phyloP scores from a whole-genome alignment of 2,329 filamentous ascomycete genomes.

The Aspergillus intermedius region DNA sequence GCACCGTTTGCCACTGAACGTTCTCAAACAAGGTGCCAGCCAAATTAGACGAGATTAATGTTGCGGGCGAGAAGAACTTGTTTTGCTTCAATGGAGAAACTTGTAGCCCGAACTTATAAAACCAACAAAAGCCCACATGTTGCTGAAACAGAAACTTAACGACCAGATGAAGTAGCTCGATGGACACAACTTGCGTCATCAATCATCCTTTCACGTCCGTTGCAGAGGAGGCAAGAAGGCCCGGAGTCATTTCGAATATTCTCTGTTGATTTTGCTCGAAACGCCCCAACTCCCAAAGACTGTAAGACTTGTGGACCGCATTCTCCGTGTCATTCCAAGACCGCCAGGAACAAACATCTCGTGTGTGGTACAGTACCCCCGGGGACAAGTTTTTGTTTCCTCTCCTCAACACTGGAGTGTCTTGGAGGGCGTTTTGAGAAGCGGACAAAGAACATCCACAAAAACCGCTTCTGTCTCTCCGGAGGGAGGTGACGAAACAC shows the following conservation, averaged over 20 bases:
- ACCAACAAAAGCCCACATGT: not conserved
- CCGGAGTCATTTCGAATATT: constrained; percentile 3
- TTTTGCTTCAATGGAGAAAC: constrained; percentile 2
- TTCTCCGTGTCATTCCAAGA: constrained; percentile 3
- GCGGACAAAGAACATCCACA: constrained; percentile 93
- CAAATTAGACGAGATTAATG: constrained; percentile 8
- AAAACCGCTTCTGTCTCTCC: constrained; percentile 67
- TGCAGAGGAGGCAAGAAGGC: constrained; percentile 6
- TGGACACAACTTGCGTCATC: constrained; percentile 11
- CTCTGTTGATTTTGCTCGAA: constrained; percentile 9
- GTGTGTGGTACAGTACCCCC: constrained; percentile 78
- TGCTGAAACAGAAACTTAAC: constrained; percentile 11
- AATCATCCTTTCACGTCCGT: constrained; percentile 7
- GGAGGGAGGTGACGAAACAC: constrained; percentile 26
- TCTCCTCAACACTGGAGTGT: constrained; percentile 47
- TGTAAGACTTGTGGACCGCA: constrained; percentile 4
- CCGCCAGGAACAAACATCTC: constrained; percentile 47
- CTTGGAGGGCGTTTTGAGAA: constrained; percentile 59
- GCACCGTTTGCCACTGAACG: constrained; percentile 10
- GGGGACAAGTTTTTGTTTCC: constrained; percentile 93
- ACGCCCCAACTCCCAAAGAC: constrained; percentile 19
- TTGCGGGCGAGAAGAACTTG: constrained; percentile 5
- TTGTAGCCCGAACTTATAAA: not conserved
- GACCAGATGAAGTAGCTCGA: constrained; percentile 4
- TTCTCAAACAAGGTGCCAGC: constrained; percentile 10